Conservation (phyloP, 306 rosid species). For the Vigna angularis region DNA sequence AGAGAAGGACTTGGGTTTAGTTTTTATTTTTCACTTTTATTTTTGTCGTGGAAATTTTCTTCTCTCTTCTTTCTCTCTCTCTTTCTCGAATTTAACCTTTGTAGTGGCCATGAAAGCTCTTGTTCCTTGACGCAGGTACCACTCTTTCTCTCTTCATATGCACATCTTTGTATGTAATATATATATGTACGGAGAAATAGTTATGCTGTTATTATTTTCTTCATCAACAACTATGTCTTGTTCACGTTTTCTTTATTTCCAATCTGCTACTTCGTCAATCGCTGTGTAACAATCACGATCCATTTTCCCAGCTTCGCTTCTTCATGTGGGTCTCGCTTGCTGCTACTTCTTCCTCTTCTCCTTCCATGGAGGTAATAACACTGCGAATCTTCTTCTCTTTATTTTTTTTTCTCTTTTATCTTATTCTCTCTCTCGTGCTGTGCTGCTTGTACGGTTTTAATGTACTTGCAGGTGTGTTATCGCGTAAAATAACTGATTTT, state of each 20-base stretch:
- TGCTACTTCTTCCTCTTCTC: constrained; percentile 37
- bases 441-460: constrained; percentile 52
- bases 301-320: constrained; percentile 60
- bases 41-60: constrained; percentile 28
- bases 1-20: constrained; percentile 58
- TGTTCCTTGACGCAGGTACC: constrained; percentile 63
- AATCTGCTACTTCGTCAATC: constrained; percentile 62
- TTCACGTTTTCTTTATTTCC: constrained; percentile 64
- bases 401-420: neutral
- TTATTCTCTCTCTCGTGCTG: constrained; percentile 31
- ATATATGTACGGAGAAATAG: neutral
- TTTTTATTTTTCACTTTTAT: constrained; percentile 16
- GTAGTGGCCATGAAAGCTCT: constrained; percentile 63
- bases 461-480: constrained; percentile 50
- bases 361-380: constrained; percentile 54
- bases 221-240: neutral
- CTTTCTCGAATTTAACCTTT: constrained; percentile 59
- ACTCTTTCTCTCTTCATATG: constrained; percentile 26
- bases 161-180: constrained; percentile 16
- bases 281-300: constrained; percentile 59
- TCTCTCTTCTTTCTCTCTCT: neutral
- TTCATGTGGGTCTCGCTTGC: constrained; percentile 55
- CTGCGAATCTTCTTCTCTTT: constrained; percentile 22
- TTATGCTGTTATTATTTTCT: constrained; percentile 2
- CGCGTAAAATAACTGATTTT: constrained; percentile 50